These are phyloP conservation scores for Mycosarcoma mackinlayi DNA, from an alignment of 1,284 basidiomycete species.

Conservation along the genomic window DNA sequence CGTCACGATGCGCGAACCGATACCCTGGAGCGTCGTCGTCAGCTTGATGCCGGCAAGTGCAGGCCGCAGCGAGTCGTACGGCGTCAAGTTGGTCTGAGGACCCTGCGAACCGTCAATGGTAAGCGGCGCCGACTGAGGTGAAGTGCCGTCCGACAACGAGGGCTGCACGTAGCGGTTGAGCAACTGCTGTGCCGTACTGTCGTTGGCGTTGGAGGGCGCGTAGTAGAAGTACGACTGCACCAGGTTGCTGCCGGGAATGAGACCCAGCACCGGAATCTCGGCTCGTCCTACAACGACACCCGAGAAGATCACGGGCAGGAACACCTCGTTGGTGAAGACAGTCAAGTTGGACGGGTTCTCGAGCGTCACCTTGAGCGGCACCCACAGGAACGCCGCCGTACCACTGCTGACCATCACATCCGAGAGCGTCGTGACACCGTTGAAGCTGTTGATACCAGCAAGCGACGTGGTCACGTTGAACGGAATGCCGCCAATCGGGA, in stretches of 20 bases:
- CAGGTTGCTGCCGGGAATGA: conserved; percentile 75
- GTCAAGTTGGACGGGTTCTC: conserved; percentile 72
- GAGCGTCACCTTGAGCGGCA: conserved; percentile 47
- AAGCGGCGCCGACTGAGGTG: conserved; percentile 22
- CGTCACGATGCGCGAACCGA: conserved; percentile 53
- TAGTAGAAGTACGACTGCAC: conserved; percentile 77
- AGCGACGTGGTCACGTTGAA: conserved; percentile 75
- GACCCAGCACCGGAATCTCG: conserved; percentile 70
- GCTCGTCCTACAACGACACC: conserved; percentile 70
- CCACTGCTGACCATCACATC: conserved; percentile 56
- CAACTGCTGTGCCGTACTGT: conserved; percentile 74
- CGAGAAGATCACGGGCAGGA: conserved; percentile 75
- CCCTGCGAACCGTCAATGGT: conserved; percentile 39
- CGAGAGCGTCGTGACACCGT: conserved; percentile 70
- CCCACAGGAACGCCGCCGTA: conserved; percentile 41
- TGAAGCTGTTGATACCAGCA: conserved; percentile 70
- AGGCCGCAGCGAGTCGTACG: conserved; percentile 75
- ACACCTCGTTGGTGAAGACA: conserved; percentile 74
- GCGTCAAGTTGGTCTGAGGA: conserved; percentile 71
- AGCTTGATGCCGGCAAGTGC: conserved; percentile 75
- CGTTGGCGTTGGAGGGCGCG: conserved; percentile 75
- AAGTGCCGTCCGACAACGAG: conserved; percentile 19
- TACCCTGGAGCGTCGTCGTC: conserved; percentile 72
- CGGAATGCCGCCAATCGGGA: conserved; percentile 76
- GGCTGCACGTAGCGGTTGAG: conserved; percentile 63